Percentiles rank a stretch among this genome's conserved stretches.
Evolutionary conservation across 2,329 filamentous ascomycete species (phyloP).

Genomic region (Calonectria multiphialidica): DNA sequence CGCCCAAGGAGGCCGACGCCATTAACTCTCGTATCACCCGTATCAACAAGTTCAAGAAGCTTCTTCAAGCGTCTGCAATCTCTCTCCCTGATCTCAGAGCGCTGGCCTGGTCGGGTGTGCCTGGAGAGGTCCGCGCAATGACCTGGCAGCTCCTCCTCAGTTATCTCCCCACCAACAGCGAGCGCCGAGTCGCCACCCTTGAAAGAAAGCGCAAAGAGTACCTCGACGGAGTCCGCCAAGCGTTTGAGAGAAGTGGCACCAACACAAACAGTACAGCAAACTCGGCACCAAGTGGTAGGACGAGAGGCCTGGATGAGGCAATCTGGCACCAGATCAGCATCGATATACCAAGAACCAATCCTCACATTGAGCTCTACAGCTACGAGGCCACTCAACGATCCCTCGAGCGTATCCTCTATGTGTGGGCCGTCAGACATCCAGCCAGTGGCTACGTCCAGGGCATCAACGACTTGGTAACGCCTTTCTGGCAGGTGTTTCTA

Average conservation of each 20-base stretch:
- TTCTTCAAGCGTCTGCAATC: conserved; percentile 92
- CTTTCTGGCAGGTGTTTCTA: conserved; percentile 98
- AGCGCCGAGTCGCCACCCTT: conserved; percentile 87
- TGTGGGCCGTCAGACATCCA: conserved; percentile 97
- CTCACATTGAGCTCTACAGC: conserved; percentile 92
- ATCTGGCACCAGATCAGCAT: conserved; percentile 99
- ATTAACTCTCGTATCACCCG: conserved; percentile 89
- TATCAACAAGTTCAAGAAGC: conserved; percentile 98
- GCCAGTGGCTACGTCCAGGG: conserved; percentile 98
- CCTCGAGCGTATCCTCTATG: conserved; percentile 92
- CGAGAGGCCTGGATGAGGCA: conserved; percentile 88
- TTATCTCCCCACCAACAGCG: conserved; percentile 96
- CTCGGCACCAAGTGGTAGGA: conserved; percentile 56
- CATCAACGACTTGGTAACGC: conserved; percentile 97
- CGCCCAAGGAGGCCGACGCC: conserved; percentile 85
- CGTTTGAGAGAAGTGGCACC: conserved; percentile 74
- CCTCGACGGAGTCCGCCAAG: conserved; percentile 86
- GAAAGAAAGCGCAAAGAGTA: conserved; percentile 98
- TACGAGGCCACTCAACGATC: conserved; percentile 97
- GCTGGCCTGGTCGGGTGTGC: conserved; percentile 93
- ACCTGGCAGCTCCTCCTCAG: conserved; percentile 98
- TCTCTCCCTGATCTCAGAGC: conserved; percentile 85
- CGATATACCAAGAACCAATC: conserved; percentile 95
- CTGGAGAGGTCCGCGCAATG: conserved; percentile 96
- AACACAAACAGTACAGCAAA: conserved; percentile 67